These are phyloP conservation scores for Hirsutella thompsonii DNA, from an alignment of 2,329 filamentous ascomycete genomes.

Conservation along the genomic window DNA sequence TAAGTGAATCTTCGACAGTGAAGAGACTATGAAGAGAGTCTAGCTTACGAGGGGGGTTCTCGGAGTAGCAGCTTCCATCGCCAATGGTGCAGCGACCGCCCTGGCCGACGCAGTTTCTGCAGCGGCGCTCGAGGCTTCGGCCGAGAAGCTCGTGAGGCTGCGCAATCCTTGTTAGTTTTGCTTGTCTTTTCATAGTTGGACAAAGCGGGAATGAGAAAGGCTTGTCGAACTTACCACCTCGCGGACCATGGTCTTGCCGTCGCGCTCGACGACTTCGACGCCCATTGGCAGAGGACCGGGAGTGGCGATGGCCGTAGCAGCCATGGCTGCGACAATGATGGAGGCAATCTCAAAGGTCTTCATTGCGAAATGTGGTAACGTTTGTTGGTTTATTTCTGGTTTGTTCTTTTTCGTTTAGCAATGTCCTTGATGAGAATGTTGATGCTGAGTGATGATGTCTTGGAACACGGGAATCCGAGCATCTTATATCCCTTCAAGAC, in stretches of 20 bases:
- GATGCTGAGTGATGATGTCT: too few relatives aligned
- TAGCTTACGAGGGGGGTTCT: slow-evolving; percentile 6
- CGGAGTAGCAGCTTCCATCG: slow-evolving; percentile 5
- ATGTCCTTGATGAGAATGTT: too few relatives aligned
- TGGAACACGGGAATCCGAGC: too few relatives aligned
- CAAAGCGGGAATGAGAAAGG: too few relatives aligned
- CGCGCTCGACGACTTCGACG: slow-evolving; percentile 5
- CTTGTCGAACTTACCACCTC: slow-evolving; percentile 4
- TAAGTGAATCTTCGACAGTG: background rate
- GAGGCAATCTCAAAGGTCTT: background rate
- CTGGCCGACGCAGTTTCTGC: slow-evolving; percentile 6
- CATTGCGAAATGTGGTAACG: background rate
- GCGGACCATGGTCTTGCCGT: slow-evolving; percentile 4
- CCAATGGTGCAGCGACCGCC: slow-evolving; percentile 5
- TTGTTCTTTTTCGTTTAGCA: too few relatives aligned
- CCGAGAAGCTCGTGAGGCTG: slow-evolving; percentile 5
- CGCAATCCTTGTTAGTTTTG: background rate
- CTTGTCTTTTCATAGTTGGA: background rate
- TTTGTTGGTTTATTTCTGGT: background rate
- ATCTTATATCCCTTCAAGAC: too few relatives aligned
- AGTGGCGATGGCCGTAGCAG: slow-evolving; percentile 2
- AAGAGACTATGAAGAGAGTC: too few relatives aligned
- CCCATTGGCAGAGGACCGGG: slow-evolving; percentile 5
- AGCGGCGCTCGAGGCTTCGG: slow-evolving; percentile 4
- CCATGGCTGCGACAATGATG: background rate